Evolutionary conservation across 2,329 filamentous ascomycete species (phyloP).

Genomic region (Biscogniauxia sp.): DNA sequence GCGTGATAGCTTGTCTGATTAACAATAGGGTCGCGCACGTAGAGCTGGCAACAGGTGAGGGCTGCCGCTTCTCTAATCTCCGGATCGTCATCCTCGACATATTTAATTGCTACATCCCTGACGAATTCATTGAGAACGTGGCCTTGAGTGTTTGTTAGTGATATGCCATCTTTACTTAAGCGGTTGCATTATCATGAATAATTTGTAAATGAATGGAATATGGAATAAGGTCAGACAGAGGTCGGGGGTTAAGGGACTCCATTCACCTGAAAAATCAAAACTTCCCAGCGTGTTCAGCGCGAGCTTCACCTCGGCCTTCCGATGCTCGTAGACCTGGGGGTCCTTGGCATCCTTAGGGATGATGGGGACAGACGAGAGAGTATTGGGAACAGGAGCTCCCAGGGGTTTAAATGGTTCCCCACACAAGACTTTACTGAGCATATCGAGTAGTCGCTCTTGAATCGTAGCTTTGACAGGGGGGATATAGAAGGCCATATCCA

Average conservation of each 20-base stretch:
- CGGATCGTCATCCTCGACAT: conserved; percentile 92
- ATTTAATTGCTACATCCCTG: conserved; percentile 95
- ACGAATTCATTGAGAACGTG: conserved; percentile 98
- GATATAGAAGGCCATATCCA: conserved; percentile 99
- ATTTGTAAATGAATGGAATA: background rate
- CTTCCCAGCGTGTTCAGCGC: conserved; percentile 95
- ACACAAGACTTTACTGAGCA: conserved; percentile 90
- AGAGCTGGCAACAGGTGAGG: conserved; percentile 95
- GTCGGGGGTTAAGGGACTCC: background rate
- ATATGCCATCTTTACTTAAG: background rate
- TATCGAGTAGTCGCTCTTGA: conserved; percentile 88
- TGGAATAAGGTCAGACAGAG: background rate
- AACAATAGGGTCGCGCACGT: conserved; percentile 94
- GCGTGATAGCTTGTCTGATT: conserved; percentile 97
- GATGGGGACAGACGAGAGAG: conserved; percentile 75
- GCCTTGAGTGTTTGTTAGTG: conserved; percentile 39
- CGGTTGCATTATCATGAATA: background rate
- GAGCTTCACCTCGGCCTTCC: conserved; percentile 85
- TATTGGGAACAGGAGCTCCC: conserved; percentile 81
- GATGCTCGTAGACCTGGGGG: conserved; percentile 72
- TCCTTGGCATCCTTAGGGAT: conserved; percentile 87
- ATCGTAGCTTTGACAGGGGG: conserved; percentile 90
- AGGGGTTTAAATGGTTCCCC: conserved; percentile 89
- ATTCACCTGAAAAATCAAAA: conserved; percentile 78
- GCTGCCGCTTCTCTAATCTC: conserved; percentile 93